Evolutionary conservation across 83 land plant species (phyloP).

Genomic region (Diphasiastrum complanatum): DNA sequence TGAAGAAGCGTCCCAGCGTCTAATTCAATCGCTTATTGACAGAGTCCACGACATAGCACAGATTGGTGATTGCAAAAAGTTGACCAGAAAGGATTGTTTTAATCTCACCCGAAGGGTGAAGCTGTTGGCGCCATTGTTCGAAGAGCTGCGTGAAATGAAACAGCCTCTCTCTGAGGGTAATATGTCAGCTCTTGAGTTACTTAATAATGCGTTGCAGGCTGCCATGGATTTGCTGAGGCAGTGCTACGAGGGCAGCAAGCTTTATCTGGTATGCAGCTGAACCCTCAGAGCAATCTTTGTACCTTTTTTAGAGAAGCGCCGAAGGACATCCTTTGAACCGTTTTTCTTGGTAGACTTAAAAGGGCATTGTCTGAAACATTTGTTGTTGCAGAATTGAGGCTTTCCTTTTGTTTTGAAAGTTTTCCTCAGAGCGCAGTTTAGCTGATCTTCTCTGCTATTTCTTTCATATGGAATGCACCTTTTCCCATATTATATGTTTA

Average conservation of each 20-base stretch:
- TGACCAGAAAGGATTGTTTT: slow-evolving; percentile 60
- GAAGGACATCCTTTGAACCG: too few relatives aligned
- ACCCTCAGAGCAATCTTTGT: too few relatives aligned
- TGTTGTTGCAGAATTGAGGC: too few relatives aligned
- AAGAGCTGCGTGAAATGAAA: slow-evolving; percentile 53
- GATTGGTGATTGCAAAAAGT: slow-evolving; percentile 43
- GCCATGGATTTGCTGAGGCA: slow-evolving; percentile 55
- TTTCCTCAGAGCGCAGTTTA: too few relatives aligned
- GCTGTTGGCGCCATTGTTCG: slow-evolving; percentile 67
- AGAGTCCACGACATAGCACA: slow-evolving; percentile 37
- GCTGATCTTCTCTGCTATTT: too few relatives aligned
- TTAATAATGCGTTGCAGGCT: slow-evolving; percentile 41
- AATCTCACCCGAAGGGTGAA: slow-evolving; percentile 48
- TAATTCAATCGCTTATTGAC: slow-evolving; percentile 39
- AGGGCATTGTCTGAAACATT: too few relatives aligned
- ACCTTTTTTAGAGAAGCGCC: too few relatives aligned
- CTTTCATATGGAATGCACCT: too few relatives aligned
- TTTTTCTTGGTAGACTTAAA: too few relatives aligned
- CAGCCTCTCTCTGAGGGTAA: slow-evolving; percentile 26
- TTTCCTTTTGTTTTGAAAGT: too few relatives aligned
- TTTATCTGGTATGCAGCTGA: slow-evolving; percentile 70
- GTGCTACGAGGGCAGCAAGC: slow-evolving; percentile 70
- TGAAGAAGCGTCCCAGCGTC: neutral
- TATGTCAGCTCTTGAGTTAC: slow-evolving; percentile 14
- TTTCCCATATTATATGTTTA: too few relatives aligned